Percentiles rank a stretch among this genome's conserved stretches.
Conservation (phyloP, 164 flowering plant genomes). For the Nelumbo lutea region DNA sequence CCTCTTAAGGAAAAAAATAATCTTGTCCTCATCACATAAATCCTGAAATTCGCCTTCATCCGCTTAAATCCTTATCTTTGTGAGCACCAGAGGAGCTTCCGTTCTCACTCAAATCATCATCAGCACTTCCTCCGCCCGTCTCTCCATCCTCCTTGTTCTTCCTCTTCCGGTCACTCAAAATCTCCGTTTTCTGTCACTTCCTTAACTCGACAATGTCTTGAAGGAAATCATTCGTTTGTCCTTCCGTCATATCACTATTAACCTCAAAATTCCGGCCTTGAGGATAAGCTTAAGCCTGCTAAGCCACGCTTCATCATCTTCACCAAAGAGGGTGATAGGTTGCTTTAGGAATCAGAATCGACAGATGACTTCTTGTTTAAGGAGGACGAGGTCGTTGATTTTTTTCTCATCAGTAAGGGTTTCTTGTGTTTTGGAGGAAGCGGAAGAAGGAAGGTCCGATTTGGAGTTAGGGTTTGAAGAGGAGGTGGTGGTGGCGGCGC, state of each 20-base stretch:
- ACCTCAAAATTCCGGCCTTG: conserved; percentile 84
- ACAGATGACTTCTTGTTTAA: conserved; percentile 79
- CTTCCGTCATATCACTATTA: conserved; percentile 94
- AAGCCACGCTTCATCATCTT: conserved; percentile 78
- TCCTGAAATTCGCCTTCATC: conserved; percentile 82
- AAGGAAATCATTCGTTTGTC: conserved; percentile 93
- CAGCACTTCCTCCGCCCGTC: conserved; percentile 36
- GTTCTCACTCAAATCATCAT: conserved; percentile 66
- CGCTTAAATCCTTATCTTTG: conserved; percentile 68
- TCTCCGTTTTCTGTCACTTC: conserved; percentile 90
- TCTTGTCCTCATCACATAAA: conserved; percentile 92
- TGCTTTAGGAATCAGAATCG: conserved; percentile 86
- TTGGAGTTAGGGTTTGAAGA: conserved; percentile 35
- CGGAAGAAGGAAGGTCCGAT: conserved; percentile 20
- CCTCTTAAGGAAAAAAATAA: conserved; percentile 83
- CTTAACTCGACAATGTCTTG: conserved; percentile 85
- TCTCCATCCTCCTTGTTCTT: conserved; percentile 54
- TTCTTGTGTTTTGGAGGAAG: conserved; percentile 26
- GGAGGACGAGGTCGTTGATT: conserved; percentile 74
- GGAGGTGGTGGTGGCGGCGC: conserved; percentile 12
- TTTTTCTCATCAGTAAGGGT: conserved; percentile 59
- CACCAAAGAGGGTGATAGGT: conserved; percentile 90
- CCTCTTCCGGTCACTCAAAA: conserved; percentile 66
- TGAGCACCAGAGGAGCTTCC: conserved; percentile 67
- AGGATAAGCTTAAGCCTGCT: conserved; percentile 66